Conservation (phyloP, 768 basidiomycete genomes). For the Hortiboletus campestris region DNA sequence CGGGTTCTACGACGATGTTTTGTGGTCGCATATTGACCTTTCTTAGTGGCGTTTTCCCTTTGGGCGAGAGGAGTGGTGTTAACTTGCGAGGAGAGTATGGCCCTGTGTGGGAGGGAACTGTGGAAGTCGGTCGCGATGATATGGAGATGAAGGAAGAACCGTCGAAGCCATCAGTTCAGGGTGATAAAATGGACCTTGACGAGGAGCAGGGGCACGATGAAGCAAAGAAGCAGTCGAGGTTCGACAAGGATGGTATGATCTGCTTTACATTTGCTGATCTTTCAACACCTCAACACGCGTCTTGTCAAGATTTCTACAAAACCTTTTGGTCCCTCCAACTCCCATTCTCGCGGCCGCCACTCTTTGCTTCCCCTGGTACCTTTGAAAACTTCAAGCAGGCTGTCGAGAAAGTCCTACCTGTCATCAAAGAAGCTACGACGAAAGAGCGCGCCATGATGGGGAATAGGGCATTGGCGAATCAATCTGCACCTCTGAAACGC, state of each 20-base stretch:
- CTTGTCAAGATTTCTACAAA: constrained; percentile 66
- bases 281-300: constrained; percentile 1
- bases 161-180: constrained; percentile 32
- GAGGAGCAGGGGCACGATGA: constrained; percentile 30
- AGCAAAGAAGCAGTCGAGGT: constrained; percentile 35
- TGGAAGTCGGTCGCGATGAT: constrained; percentile 36
- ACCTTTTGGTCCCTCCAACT: constrained; percentile 90
- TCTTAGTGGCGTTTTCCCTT: constrained; percentile 78
- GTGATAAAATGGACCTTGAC: constrained; percentile 66
- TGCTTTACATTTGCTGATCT: background rate
- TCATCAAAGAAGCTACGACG: constrained; percentile 82
- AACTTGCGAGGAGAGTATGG: constrained; percentile 89
- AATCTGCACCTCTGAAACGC: constrained; percentile 49
- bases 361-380: constrained; percentile 56
- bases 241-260: constrained; percentile 63
- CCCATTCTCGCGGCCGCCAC: constrained; percentile 76
- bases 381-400: constrained; percentile 68
- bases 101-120: constrained; percentile 70
- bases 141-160: constrained; percentile 32
- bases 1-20: constrained; percentile 80
- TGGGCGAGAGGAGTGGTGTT: constrained; percentile 88
- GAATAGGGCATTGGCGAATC: constrained; percentile 47
- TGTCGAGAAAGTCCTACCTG: constrained; percentile 69
- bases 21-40: constrained; percentile 89
- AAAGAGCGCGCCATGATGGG: constrained; percentile 91